phyloP scores from a whole-genome alignment of 1,139 yeast species.

The Protomyces gravidus region DNA sequence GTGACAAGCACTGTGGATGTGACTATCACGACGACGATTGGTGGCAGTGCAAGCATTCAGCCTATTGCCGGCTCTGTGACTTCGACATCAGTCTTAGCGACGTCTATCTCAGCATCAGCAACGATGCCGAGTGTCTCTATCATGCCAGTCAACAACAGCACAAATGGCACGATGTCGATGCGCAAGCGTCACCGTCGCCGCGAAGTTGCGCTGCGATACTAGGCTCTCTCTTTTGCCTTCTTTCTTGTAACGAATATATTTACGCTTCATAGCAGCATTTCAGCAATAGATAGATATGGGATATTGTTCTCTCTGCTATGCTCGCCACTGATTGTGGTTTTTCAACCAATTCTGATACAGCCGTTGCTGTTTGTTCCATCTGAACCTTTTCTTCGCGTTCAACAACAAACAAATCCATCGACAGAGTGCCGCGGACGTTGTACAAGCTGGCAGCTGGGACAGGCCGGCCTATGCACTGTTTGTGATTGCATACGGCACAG shows the following conservation, averaged over 20 bases:
- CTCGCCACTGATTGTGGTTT: neutral
- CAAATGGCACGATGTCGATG: neutral
- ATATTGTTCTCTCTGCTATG: neutral
- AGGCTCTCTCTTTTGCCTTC: neutral
- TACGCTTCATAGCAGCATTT: neutral
- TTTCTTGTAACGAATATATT: neutral
- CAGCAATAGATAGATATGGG: neutral
- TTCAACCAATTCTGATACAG: neutral
- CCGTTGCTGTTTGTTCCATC: neutral
- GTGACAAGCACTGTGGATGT: conserved; percentile 14
- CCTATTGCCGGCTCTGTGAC: neutral
- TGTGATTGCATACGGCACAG: too few relatives aligned
- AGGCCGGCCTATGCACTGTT: too few relatives aligned
- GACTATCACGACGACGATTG: conserved; percentile 8
- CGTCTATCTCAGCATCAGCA: neutral
- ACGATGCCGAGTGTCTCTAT: neutral
- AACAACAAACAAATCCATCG: too few relatives aligned
- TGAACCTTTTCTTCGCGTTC: neutral
- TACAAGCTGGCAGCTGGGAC: too few relatives aligned
- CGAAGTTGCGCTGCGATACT: neutral
- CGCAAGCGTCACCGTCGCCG: conserved; percentile 2
- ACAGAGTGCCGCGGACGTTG: too few relatives aligned
- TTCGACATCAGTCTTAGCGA: neutral
- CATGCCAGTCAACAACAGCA: neutral
- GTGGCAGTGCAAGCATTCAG: neutral